phyloP scores from a whole-genome alignment of 2,329 filamentous ascomycete species.

The Lachnum nothofagi region DNA sequence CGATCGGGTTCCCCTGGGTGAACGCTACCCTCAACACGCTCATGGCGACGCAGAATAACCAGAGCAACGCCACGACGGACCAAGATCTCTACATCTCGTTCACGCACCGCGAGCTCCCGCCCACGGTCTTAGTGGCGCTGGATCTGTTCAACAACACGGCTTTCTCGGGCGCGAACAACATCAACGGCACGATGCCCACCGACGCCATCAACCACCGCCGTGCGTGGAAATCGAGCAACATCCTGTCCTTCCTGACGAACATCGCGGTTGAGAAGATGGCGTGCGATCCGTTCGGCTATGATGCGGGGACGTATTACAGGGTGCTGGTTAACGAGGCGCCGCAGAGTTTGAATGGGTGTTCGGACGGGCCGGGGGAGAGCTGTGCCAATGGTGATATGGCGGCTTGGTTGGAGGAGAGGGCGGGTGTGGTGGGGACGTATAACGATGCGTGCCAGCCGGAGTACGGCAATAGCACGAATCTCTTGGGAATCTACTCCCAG shows the following conservation, averaged over 20 bases:
- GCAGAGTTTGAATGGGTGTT: slow-evolving; percentile 43
- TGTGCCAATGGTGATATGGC: slow-evolving; percentile 23
- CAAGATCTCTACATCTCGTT: slow-evolving; percentile 52
- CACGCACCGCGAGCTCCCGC: slow-evolving; percentile 50
- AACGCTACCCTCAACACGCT: slow-evolving; percentile 44
- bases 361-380: slow-evolving; percentile 46
- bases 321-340: slow-evolving; percentile 48
- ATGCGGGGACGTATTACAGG: slow-evolving; percentile 42
- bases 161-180: slow-evolving; percentile 40
- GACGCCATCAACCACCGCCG: slow-evolving; percentile 45
- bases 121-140: slow-evolving; percentile 48
- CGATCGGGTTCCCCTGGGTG: slow-evolving; percentile 48
- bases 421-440: slow-evolving; percentile 39
- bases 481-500: slow-evolving; percentile 23
- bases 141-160: slow-evolving; percentile 51
- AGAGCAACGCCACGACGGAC: slow-evolving; percentile 29
- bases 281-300: slow-evolving; percentile 46
- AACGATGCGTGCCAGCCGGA: slow-evolving; percentile 36
- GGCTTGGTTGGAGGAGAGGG: slow-evolving; percentile 19
- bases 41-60: slow-evolving; percentile 28
- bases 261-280: slow-evolving; percentile 49
- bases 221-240: slow-evolving; percentile 46
- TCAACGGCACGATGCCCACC: slow-evolving; percentile 47
- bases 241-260: slow-evolving; percentile 50
- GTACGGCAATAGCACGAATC: slow-evolving; percentile 24